Evolutionary conservation across 768 basidiomycete species (phyloP), one percentile per base, ranked within the genome.

Genomic region (Agrocybe pediades): DNA sequence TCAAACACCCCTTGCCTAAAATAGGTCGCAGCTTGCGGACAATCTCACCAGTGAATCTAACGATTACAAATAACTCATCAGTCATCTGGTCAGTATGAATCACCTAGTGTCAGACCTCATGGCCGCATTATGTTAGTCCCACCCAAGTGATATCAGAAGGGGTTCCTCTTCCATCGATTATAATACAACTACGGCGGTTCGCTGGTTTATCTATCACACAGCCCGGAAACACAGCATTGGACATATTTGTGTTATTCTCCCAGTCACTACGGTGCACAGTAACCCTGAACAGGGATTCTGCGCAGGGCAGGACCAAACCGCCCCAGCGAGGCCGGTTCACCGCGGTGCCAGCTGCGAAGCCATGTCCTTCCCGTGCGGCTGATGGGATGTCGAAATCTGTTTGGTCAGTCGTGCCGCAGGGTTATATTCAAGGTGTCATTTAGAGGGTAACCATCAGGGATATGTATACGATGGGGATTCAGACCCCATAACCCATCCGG

Each of bases 121-220:
- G 55, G 49, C 55, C 55, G 46, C 49, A 44, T 46, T 56, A 56
- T 49, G 45, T 51, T 56, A 36, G 33, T 36, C 33, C 33, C 55
- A 47, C 49, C 49, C 21, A 23, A 41, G 49, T 40, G 49, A 49
- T 56, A 56, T 56, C 45, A 51, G 30, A 42, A 40, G 45, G 30
- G 45, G 49, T 25, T 27, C 47, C 46, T 46, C 29, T 46, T 5
- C 55, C 41, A 44, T 21, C 40, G 33, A 46, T 41, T n/a, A 46
- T 51, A 51, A 51, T 47, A 46, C 50, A 46, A 42, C 41, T 30
- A n/a, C 41, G 33, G 6, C 41, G 41, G 29, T 30, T 30, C 13
- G 33, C 33, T 5, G 33, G 13, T n/a, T 15, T 36, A n/a, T 15
- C n/a, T 36, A 36, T 36, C 33, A 11, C 33, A 36, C 33, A 36